Conservation (phyloP, 352 stramenopile genomes). For the Thraustochytrium sp. region DNA sequence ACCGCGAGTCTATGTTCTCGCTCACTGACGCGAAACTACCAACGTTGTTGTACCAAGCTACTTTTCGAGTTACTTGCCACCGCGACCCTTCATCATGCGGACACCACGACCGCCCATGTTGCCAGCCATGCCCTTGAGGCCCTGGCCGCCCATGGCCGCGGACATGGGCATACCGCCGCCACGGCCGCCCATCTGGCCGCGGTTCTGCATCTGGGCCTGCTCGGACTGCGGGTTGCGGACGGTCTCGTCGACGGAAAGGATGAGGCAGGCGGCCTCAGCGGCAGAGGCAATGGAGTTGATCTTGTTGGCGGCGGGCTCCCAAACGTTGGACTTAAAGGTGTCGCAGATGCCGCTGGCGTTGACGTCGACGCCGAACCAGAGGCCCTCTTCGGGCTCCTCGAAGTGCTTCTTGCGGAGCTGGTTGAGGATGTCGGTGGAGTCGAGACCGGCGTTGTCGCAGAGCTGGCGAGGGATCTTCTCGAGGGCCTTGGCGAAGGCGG, state of each 20-base stretch:
- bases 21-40: too few species aligned
- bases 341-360: constrained; percentile 91
- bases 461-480: constrained; percentile 97
- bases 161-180: constrained; percentile 68
- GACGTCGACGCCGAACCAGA: constrained; percentile 97
- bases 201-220: constrained; percentile 66
- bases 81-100: constrained; percentile 59
- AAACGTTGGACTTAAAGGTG: constrained; percentile 93
- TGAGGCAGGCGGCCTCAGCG: constrained; percentile 93
- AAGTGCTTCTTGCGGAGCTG: constrained; percentile 91
- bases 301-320: constrained; percentile 98
- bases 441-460: constrained; percentile 95
- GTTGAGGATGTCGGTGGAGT: constrained; percentile 96
- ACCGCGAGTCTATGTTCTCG: too few species aligned
- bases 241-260: constrained; percentile 98
- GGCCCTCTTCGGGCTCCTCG: constrained; percentile 68
- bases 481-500: constrained; percentile 90
- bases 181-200: constrained; percentile 48
- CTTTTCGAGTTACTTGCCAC: constrained; percentile 45
- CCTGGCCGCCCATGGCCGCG: constrained; percentile 77
- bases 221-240: constrained; percentile 94
- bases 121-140: constrained; percentile 80
- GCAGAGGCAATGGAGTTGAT: constrained; percentile 91
- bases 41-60: too few species aligned
- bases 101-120: constrained; percentile 58